phyloP scores from a whole-genome alignment of 2,329 filamentous ascomycete genomes.

The Alternaria brassicicola region DNA sequence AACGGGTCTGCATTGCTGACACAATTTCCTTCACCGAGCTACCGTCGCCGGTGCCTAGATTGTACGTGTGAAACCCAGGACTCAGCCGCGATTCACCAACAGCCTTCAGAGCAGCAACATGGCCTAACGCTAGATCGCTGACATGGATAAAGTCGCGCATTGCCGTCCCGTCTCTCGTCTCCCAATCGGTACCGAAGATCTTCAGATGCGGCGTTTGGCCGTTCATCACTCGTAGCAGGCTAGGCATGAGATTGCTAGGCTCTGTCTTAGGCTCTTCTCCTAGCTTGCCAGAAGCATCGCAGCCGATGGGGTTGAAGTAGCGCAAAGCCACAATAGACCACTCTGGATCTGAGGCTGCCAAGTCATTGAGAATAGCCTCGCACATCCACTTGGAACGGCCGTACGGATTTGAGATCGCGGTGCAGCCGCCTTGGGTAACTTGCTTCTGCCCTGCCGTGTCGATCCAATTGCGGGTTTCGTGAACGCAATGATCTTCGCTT shows the following conservation, averaged over 20 bases:
- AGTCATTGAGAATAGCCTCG: slow-evolving; percentile 66
- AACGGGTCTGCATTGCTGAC: slow-evolving; percentile 36
- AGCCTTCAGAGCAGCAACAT: slow-evolving; percentile 60
- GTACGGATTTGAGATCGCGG: slow-evolving; percentile 63
- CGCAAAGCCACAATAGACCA: slow-evolving; percentile 66
- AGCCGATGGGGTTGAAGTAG: slow-evolving; percentile 69
- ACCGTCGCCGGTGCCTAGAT: slow-evolving; percentile 44
- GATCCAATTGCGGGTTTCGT: slow-evolving; percentile 35
- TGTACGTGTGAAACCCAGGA: slow-evolving; percentile 39
- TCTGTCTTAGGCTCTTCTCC: slow-evolving; percentile 64
- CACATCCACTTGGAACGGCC: slow-evolving; percentile 68
- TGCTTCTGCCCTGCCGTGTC: neutral
- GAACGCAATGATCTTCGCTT: slow-evolving; percentile 59
- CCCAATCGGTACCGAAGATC: slow-evolving; percentile 67
- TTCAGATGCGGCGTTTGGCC: slow-evolving; percentile 57
- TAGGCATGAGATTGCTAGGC: slow-evolving; percentile 67
- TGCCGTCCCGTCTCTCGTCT: slow-evolving; percentile 66
- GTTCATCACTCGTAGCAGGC: slow-evolving; percentile 64
- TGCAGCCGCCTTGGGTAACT: slow-evolving; percentile 10
- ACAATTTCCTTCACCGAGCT: slow-evolving; percentile 44
- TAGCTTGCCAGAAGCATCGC: slow-evolving; percentile 64
- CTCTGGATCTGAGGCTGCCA: slow-evolving; percentile 61
- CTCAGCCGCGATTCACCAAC: slow-evolving; percentile 15
- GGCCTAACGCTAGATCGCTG: slow-evolving; percentile 65
- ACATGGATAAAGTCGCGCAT: slow-evolving; percentile 70